These are phyloP conservation scores for Leishmania tropica DNA, from an alignment of 208 protist genomes.

Conservation along the genomic window DNA sequence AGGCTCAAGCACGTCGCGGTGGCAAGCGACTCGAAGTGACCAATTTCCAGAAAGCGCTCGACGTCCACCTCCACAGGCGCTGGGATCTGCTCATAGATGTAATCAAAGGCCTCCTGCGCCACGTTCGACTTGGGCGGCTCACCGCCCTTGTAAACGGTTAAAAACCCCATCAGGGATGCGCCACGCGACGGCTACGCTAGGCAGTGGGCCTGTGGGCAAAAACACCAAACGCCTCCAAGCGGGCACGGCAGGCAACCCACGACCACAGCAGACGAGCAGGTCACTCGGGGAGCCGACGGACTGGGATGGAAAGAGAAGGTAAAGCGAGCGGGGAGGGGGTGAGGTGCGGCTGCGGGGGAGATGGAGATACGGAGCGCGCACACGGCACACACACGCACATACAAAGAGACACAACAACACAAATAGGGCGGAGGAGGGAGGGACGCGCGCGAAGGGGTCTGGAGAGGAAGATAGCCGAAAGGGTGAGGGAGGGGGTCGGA, in stretches of 20 bases:
- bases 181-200: neutral
- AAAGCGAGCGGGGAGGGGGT: neutral
- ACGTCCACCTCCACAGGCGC: conserved; percentile 2
- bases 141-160: conserved; percentile 10
- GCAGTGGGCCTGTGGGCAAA: too few species aligned
- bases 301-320: neutral
- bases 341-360: neutral
- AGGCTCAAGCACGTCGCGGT: conserved; percentile 39
- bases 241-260: neutral
- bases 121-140: conserved; percentile 2
- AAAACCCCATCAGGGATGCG: conserved; percentile 16
- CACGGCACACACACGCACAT: neutral
- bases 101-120: conserved; percentile 39
- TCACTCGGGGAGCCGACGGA: neutral
- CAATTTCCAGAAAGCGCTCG: conserved; percentile 39
- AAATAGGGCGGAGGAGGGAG: neutral
- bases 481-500: neutral
- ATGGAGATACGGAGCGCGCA: neutral
- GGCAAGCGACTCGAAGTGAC: conserved; percentile 56
- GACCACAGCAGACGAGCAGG: neutral
- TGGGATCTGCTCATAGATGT: conserved; percentile 26
- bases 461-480: neutral
- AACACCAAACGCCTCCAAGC: neutral
- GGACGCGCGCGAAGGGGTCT: neutral
- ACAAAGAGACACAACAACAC: neutral